phyloP scores from a whole-genome alignment of 495 filamentous ascomycete species.

The Podospora australis region DNA sequence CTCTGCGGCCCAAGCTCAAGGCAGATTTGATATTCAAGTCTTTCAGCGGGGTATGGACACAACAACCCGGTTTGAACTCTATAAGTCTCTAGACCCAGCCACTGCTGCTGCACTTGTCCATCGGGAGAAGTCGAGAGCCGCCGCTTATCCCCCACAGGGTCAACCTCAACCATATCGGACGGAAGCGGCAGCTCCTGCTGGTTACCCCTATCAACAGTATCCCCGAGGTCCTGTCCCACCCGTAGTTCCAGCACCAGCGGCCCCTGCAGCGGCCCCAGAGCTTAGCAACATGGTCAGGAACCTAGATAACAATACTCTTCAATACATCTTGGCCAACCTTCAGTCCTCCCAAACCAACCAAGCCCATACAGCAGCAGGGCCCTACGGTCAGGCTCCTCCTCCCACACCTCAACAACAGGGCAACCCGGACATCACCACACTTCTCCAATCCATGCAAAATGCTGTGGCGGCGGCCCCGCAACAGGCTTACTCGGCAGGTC shows the following conservation, averaged over 20 bases:
- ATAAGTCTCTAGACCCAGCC: slow-evolving; percentile 68
- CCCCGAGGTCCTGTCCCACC: background rate
- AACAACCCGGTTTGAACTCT: slow-evolving; percentile 74
- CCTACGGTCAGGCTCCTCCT: background rate
- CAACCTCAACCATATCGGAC: slow-evolving; percentile 15
- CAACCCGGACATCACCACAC: background rate
- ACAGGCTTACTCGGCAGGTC: background rate
- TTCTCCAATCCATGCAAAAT: background rate
- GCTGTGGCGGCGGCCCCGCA: background rate
- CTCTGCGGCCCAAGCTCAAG: slow-evolving; percentile 55
- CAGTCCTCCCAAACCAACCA: background rate
- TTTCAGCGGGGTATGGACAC: slow-evolving; percentile 71
- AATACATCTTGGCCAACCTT: background rate
- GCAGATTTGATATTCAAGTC: slow-evolving; percentile 71
- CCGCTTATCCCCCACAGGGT: slow-evolving; percentile 30
- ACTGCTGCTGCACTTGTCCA: slow-evolving; percentile 75
- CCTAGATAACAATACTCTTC: background rate
- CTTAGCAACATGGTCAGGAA: background rate
- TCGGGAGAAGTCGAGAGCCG: slow-evolving; percentile 51
- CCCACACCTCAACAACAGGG: background rate
- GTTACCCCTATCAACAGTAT: background rate
- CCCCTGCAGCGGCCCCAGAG: background rate
- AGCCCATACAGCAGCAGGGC: background rate
- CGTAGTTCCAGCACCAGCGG: background rate
- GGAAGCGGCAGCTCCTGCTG: background rate